Conservation (phyloP, 768 basidiomycete genomes). For the Rhodotorula sphaerocarpa region DNA sequence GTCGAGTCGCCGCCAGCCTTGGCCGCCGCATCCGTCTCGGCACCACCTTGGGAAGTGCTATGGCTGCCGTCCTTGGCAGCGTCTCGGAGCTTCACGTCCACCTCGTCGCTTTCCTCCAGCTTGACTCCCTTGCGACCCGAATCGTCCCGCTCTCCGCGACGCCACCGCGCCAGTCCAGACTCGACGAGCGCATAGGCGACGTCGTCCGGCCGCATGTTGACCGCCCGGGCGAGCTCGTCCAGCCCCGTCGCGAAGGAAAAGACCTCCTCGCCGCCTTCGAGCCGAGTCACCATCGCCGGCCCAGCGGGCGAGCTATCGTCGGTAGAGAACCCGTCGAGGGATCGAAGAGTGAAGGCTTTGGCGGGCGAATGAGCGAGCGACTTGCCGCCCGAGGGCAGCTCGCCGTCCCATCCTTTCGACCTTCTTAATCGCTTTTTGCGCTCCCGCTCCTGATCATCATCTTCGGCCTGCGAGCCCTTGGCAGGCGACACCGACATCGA, state of each 20-base stretch:
- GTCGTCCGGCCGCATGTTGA: constrained; percentile 75
- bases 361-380: constrained; percentile 3
- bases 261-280: constrained; percentile 4
- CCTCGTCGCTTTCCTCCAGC: neutral
- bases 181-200: constrained; percentile 81
- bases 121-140: neutral
- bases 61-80: too few relatives aligned
- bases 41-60: too few relatives aligned
- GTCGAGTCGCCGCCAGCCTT: constrained; percentile 40
- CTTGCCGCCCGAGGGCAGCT: constrained; percentile 44
- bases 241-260: constrained; percentile 48
- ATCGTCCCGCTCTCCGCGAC: neutral
- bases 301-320: neutral
- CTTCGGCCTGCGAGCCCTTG: constrained; percentile 1
- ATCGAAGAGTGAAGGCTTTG: constrained; percentile 11
- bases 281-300: neutral
- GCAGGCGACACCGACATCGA: neutral
- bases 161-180: constrained; percentile 57
- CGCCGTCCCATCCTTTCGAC: constrained; percentile 60
- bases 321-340: neutral
- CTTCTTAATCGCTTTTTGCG: constrained; percentile 37
- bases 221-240: constrained; percentile 66
- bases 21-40: neutral
- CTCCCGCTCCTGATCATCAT: neutral
- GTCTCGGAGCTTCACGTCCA: neutral